Evolutionary conservation across 352 stramenopile species (phyloP).

Genomic region (Globisporangium viniferum): DNA sequence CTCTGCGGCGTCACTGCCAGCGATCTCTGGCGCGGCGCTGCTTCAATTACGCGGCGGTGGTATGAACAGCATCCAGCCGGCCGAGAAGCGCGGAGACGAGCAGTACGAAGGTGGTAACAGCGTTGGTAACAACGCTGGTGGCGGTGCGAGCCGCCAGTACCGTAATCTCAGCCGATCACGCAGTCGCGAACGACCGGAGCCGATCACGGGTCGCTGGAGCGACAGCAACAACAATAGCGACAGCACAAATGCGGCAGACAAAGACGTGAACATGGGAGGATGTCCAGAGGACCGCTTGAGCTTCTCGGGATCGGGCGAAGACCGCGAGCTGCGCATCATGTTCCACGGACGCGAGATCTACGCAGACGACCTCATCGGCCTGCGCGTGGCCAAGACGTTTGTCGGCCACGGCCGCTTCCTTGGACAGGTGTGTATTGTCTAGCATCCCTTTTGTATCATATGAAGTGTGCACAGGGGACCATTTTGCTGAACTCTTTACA

Average conservation of each 20-base stretch:
- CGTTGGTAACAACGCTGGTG: background rate
- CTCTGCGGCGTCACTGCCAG: conserved; percentile 24
- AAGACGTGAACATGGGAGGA: conserved; percentile 4
- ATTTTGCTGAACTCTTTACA: too few species aligned
- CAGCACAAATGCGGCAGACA: background rate
- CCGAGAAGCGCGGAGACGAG: conserved; percentile 12
- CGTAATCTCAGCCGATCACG: conserved; percentile 27
- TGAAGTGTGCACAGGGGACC: too few species aligned
- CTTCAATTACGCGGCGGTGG: conserved; percentile 26
- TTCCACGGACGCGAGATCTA: conserved; percentile 75
- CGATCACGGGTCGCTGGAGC: conserved; percentile 2
- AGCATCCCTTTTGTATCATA: background rate
- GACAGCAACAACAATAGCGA: conserved; percentile 26
- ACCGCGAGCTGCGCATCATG: conserved; percentile 55
- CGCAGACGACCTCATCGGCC: conserved; percentile 69
- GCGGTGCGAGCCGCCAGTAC: conserved; percentile 3
- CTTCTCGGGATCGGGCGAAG: conserved; percentile 29
- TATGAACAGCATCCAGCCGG: conserved; percentile 14
- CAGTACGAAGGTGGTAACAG: conserved; percentile 1
- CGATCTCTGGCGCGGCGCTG: conserved; percentile 43
- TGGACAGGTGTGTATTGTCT: conserved; percentile 35
- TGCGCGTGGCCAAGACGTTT: conserved; percentile 85
- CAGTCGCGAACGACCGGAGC: conserved; percentile 25
- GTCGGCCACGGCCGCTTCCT: conserved; percentile 74
- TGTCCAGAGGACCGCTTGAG: conserved; percentile 17